phyloP scores from a whole-genome alignment of 2,329 filamentous ascomycete species.

The Cladosporium oxysporum region DNA sequence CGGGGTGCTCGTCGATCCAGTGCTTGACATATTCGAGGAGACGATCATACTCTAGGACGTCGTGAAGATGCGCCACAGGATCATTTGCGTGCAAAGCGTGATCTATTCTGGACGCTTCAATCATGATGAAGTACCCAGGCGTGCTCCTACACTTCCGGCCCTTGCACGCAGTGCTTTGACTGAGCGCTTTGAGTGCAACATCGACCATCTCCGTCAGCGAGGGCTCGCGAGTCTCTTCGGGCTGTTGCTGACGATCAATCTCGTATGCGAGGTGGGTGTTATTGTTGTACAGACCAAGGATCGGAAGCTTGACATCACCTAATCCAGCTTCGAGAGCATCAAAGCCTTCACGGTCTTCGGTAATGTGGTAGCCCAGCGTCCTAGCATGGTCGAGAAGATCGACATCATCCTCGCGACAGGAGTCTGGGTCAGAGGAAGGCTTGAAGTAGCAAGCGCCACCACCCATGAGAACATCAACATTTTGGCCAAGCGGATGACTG shows the following conservation, averaged over 20 bases:
- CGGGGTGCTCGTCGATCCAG: conserved; percentile 44
- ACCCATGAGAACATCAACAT: conserved; percentile 45
- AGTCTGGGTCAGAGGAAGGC: conserved; percentile 39
- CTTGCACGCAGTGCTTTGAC: conserved; percentile 35
- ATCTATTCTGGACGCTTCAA: conserved; percentile 43
- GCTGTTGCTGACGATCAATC: conserved; percentile 38
- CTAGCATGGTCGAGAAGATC: conserved; percentile 42
- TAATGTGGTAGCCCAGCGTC: conserved; percentile 40
- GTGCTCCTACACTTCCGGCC: conserved; percentile 24
- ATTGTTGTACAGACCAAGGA: conserved; percentile 43
- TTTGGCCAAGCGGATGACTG: conserved; percentile 42
- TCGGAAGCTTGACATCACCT: conserved; percentile 34
- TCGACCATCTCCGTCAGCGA: conserved; percentile 44
- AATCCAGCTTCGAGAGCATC: conserved; percentile 33
- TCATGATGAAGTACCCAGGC: conserved; percentile 47
- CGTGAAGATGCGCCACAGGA: conserved; percentile 36
- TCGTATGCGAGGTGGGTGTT: conserved; percentile 43
- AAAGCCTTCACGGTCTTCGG: conserved; percentile 41
- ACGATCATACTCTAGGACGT: conserved; percentile 45
- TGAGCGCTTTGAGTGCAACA: conserved; percentile 42
- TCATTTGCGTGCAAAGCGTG: conserved; percentile 38
- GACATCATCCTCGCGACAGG: conserved; percentile 42
- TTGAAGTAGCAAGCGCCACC: conserved; percentile 47
- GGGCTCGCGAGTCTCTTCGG: conserved; percentile 38
- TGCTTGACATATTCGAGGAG: conserved; percentile 41